Conservation (phyloP, 75 land plant genomes). For the Picea glauca region DNA sequence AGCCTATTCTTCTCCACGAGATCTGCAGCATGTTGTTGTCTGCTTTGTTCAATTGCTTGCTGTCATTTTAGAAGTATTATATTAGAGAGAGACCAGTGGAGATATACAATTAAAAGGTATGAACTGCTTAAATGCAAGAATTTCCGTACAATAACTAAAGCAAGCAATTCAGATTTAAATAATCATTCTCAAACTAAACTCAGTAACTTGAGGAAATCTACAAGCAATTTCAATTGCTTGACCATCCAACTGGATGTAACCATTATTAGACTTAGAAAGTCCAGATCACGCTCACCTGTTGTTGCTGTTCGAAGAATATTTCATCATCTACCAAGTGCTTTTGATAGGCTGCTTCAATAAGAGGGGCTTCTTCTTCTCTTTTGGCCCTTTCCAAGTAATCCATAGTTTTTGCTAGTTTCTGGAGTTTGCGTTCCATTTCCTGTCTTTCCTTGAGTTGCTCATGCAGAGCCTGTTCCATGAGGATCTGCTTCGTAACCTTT, state of each 20-base stretch:
- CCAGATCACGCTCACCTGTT: conserved; percentile 40
- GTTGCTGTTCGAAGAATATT: conserved; percentile 68
- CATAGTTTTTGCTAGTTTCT: conserved; percentile 87
- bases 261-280: too few relatives aligned
- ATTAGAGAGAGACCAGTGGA: background rate
- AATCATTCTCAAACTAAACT: too few relatives aligned
- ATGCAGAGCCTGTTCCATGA: conserved; percentile 70
- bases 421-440: conserved; percentile 92
- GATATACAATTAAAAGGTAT: too few relatives aligned
- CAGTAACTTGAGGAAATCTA: too few relatives aligned
- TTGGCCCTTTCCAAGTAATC: conserved; percentile 95
- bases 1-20: conserved; percentile 79
- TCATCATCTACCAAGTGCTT: conserved; percentile 72
- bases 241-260: too few relatives aligned
- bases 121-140: too few relatives aligned
- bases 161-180: too few relatives aligned
- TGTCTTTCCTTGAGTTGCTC: conserved; percentile 90
- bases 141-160: too few relatives aligned
- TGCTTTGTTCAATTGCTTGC: conserved; percentile 83
- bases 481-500: conserved; percentile 69
- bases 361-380: conserved; percentile 90
- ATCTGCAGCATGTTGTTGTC: conserved; percentile 79
- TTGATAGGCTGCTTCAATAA: conserved; percentile 77
- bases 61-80: conserved; percentile 24
- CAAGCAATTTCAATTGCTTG: too few relatives aligned